A percentile compares a stretch with the other conserved stretches of the same genome.
phyloP scores from a whole-genome alignment of 352 stramenopile genomes.

The Lagenidium giganteum region DNA sequence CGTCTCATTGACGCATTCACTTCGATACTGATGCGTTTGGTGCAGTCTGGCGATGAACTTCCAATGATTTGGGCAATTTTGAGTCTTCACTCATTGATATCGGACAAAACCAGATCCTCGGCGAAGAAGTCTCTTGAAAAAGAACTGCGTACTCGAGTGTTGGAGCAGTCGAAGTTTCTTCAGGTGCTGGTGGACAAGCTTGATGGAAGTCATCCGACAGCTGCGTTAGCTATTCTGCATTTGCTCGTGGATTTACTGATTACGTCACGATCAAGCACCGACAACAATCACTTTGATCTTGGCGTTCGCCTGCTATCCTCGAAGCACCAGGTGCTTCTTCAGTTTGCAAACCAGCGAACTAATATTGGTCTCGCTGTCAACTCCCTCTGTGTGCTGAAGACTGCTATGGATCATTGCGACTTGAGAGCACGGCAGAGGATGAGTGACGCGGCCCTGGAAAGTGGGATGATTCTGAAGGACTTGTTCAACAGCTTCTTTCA shows the following conservation, averaged over 20 bases:
- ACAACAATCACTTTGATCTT: conserved; percentile 72
- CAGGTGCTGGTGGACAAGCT: conserved; percentile 43
- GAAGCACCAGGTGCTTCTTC: conserved; percentile 42
- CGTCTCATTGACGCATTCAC: conserved; percentile 28
- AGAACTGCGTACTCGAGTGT: conserved; percentile 43
- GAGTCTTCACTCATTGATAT: conserved; percentile 53
- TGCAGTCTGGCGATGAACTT: conserved; percentile 43
- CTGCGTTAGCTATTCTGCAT: conserved; percentile 51
- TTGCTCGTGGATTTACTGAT: conserved; percentile 60
- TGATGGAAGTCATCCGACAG: conserved; percentile 28
- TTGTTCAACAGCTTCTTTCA: conserved; percentile 75
- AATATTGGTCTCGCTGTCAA: conserved; percentile 56
- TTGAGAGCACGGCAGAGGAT: conserved; percentile 49
- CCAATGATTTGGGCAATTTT: conserved; percentile 57
- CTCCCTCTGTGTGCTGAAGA: conserved; percentile 57
- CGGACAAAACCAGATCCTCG: conserved; percentile 37
- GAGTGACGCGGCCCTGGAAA: conserved; percentile 66
- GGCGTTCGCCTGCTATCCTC: conserved; percentile 60
- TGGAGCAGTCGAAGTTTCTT: conserved; percentile 66
- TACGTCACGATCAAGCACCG: conserved; percentile 49
- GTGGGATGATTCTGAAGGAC: conserved; percentile 43
- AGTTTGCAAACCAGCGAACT: conserved; percentile 34
- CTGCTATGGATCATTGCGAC: conserved; percentile 69
- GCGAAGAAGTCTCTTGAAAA: conserved; percentile 45
- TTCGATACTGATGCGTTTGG: conserved; percentile 35